phyloP scores from a whole-genome alignment of 208 protist species.

The Vickermania ingenoplastis region DNA sequence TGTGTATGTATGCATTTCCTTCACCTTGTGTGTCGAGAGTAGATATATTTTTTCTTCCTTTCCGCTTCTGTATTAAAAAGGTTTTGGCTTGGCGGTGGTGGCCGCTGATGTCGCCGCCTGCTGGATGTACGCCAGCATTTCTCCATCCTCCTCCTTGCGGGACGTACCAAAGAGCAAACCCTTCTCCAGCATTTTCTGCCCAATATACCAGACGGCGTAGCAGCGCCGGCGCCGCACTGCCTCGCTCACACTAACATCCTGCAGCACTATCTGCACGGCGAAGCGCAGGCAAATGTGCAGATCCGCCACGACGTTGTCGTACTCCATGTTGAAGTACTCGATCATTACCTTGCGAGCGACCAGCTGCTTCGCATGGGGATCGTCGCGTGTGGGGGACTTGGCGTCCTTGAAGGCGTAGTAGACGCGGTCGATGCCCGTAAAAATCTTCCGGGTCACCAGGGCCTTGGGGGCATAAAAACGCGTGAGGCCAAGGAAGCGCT shows the following conservation, averaged over 20 bases:
- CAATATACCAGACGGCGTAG: slow-evolving; percentile 80
- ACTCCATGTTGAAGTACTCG: slow-evolving; percentile 85
- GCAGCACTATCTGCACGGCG: slow-evolving; percentile 59
- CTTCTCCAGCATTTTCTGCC: slow-evolving; percentile 58
- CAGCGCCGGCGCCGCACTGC: slow-evolving; percentile 50
- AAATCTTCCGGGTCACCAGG: slow-evolving; percentile 51
- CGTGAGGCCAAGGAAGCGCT: slow-evolving; percentile 68
- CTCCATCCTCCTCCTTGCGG: slow-evolving; percentile 48
- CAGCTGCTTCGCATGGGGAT: slow-evolving; percentile 12
- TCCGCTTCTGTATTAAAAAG: no score
- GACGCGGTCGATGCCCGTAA: slow-evolving; percentile 51
- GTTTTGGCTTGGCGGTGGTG: slow-evolving; percentile 12
- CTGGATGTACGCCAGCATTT: slow-evolving; percentile 74
- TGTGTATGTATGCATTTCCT: no score
- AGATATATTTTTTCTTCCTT: no score
- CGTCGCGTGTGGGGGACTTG: slow-evolving; percentile 3
- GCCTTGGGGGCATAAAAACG: slow-evolving; percentile 78
- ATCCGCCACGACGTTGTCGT: slow-evolving; percentile 68
- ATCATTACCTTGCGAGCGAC: slow-evolving; percentile 42
- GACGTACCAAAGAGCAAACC: slow-evolving; percentile 14
- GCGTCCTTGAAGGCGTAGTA: slow-evolving; percentile 23
- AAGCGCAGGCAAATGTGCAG: slow-evolving; percentile 47
- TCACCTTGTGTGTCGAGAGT: no score
- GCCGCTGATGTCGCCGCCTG: slow-evolving; percentile 61
- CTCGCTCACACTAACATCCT: slow-evolving; percentile 44